These are phyloP conservation scores for Psilocybe mexicana DNA, from an alignment of 1,284 basidiomycete species.

Conservation along the genomic window DNA sequence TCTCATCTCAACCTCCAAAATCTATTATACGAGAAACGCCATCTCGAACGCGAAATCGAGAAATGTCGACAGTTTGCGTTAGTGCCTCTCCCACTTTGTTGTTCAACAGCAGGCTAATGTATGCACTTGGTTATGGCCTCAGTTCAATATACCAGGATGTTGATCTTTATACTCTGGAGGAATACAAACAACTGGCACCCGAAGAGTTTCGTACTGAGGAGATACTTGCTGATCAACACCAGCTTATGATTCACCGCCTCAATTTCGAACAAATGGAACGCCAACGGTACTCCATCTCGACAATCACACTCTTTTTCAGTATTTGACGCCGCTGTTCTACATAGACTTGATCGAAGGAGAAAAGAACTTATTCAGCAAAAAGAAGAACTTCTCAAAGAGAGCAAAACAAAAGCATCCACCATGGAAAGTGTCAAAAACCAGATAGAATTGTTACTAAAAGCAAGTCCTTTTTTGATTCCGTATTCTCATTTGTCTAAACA, in stretches of 20 bases:
- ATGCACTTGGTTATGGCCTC: slow-evolving; percentile 3
- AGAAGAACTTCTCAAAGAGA: slow-evolving; percentile 73
- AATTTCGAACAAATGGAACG: slow-evolving; percentile 81
- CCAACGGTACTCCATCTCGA: slow-evolving; percentile 55
- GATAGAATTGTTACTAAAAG: slow-evolving; percentile 75
- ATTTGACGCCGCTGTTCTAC: background rate
- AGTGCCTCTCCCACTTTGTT: slow-evolving; percentile 29
- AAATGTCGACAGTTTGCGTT: slow-evolving; percentile 86
- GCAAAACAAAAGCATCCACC: slow-evolving; percentile 63
- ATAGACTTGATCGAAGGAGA: background rate
- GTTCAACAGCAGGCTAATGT: slow-evolving; percentile 1
- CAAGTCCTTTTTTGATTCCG: slow-evolving; percentile 22
- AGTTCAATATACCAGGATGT: slow-evolving; percentile 85
- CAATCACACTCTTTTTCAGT: background rate
- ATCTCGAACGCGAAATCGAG: slow-evolving; percentile 83
- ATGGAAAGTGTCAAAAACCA: slow-evolving; percentile 74
- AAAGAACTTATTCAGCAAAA: slow-evolving; percentile 45
- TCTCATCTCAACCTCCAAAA: slow-evolving; percentile 81
- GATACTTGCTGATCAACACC: slow-evolving; percentile 66
- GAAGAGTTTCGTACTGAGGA: slow-evolving; percentile 61
- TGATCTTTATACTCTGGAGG: slow-evolving; percentile 63
- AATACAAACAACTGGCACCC: slow-evolving; percentile 67
- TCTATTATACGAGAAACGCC: slow-evolving; percentile 78
- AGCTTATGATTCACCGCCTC: slow-evolving; percentile 79
- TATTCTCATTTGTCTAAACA: slow-evolving; percentile 9